A percentile compares a stretch with the other conserved stretches of the same genome.
Evolutionary conservation across 192 early-diverging fungal species (phyloP).

Genomic region (Coemansia sp.): DNA sequence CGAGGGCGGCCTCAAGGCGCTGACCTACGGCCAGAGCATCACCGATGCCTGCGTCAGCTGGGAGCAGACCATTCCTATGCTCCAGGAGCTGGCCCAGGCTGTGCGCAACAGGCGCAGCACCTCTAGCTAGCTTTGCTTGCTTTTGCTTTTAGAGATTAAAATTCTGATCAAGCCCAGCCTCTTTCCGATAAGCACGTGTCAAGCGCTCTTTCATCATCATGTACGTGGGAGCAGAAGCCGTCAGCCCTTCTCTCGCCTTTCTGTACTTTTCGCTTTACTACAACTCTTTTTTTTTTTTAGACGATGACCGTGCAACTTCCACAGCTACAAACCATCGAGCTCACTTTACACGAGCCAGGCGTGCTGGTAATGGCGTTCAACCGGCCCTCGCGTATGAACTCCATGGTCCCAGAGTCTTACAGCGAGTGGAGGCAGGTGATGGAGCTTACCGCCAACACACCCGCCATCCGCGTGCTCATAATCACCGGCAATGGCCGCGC

Average conservation of each 20-base stretch:
- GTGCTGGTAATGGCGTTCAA: slow-evolving; percentile 66
- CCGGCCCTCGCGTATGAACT: slow-evolving; percentile 60
- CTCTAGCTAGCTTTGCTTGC: neutral
- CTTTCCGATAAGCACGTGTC: too few species aligned
- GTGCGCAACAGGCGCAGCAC: slow-evolving; percentile 61
- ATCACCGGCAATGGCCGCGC: slow-evolving; percentile 67
- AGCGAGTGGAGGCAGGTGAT: slow-evolving; percentile 63
- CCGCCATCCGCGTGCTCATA: slow-evolving; percentile 58
- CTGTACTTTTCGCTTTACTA: neutral
- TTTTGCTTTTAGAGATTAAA: neutral
- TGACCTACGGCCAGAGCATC: slow-evolving; percentile 87
- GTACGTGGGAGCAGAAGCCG: neutral
- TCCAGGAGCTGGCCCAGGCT: slow-evolving; percentile 75
- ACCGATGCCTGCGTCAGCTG: slow-evolving; percentile 94
- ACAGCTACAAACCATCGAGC: slow-evolving; percentile 8
- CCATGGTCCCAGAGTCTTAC: slow-evolving; percentile 58
- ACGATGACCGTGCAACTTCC: neutral
- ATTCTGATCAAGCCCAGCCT: too few species aligned
- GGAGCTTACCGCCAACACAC: slow-evolving; percentile 44
- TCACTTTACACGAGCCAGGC: slow-evolving; percentile 42
- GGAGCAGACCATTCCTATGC: slow-evolving; percentile 75
- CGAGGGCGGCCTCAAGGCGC: slow-evolving; percentile 55
- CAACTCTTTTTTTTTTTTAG: neutral
- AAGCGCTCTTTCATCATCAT: neutral
- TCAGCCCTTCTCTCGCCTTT: neutral